Base-by-base conservation (phyloP, 2,329 filamentous ascomycete genomes). In the Harringtonia aguacate region DNA sequence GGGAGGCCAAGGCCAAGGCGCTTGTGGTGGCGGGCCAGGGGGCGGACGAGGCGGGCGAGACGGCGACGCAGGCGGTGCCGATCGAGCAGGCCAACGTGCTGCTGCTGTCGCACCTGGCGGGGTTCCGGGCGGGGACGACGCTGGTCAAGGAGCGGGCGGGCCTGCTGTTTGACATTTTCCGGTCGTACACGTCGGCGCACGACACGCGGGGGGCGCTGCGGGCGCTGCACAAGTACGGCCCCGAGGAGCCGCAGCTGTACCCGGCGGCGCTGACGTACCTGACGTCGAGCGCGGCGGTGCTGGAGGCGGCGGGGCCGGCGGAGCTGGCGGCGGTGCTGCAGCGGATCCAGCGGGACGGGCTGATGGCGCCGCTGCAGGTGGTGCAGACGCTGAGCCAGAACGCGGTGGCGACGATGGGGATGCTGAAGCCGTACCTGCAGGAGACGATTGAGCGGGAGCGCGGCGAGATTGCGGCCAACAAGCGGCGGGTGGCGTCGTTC, bases 31-130 rank as follows among this genome's bases (percentile, higher is more conserved):
- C 10, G 81, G 92, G 56, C 80, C 79, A 15, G 79, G 84, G 53
- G 78, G 87, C 51, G 42, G 24, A 3, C 36, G 30, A 13, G 30
- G 30, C 8, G 44, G 29, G 10, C 22, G 12, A 6, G 44, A 29
- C 5, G 82, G 92, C 56, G 80, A 79, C 15, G 79, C n/a, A 24
- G 17, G 77, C 88, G 1, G 77, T 84, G 45, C 82, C 86, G 0
- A 95, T 98, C 57, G 90, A 95, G 55, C 92, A 88, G 50, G 95
- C 92, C 2, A 95, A 94, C 55, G 86, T 98, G 14, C 74, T 98
- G 1, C 71, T 98, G 1, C 73, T 98, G 3, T 98, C 94, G 1
- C 87, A 97, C 56, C 70, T 98, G 4, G 89, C 89, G 4, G 78
- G 88, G 53, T 98, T 97, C 67, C 75, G 77, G 36, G 87, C 94